Base-by-base conservation (phyloP, 495 filamentous ascomycete genomes). In the Choiromyces venosus region DNA sequence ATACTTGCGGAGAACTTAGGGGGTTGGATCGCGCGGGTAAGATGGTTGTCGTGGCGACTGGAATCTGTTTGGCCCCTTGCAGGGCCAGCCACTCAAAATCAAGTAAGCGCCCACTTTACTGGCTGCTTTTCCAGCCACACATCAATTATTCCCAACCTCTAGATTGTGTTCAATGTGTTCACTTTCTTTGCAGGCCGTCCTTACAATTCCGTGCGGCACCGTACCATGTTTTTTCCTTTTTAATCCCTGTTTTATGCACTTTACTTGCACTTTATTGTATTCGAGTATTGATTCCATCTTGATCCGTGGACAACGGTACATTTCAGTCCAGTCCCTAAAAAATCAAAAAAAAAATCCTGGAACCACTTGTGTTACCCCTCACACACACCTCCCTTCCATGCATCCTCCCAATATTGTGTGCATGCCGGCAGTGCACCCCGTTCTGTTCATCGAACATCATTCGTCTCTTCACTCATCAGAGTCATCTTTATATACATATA, bases 41-140 rank as follows among this genome's bases (percentile, higher is more conserved):
- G 16, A 52, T 40, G 75, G 75, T 77, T 77, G 75, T 69, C 40
- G 66, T 73, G 74, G 75, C 64, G 74, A 77, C 65, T 38, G 68
- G 75, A 76, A 77, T 75, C 52, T 10, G 38, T 37, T 64, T 40
- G 46, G 25, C 75, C 75, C 75, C 75, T 77, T 77, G 66, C 75
- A 77, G 52, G 52, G 3, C 52, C 52, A 61, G 52, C 52, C 52
- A 61, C 52, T 61, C 25, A 14, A 61, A 61, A 61, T 61, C 52
- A 5, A 61, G 52, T 1, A 61, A 61, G 52, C 52, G 52, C 25
- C 25, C 52, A 4, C 12, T 61, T 61, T 3, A 61, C 52, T 33
- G 52, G 52, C 25, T 61, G 25, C 10, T 33, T 61, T 25, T 10
- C 52, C 12, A 61, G 52, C 52, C 52, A 61, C 52, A 61, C 44